These are phyloP conservation scores for Holtermannia corniformis DNA, from an alignment of 768 basidiomycete genomes.

Conservation along the genomic window DNA sequence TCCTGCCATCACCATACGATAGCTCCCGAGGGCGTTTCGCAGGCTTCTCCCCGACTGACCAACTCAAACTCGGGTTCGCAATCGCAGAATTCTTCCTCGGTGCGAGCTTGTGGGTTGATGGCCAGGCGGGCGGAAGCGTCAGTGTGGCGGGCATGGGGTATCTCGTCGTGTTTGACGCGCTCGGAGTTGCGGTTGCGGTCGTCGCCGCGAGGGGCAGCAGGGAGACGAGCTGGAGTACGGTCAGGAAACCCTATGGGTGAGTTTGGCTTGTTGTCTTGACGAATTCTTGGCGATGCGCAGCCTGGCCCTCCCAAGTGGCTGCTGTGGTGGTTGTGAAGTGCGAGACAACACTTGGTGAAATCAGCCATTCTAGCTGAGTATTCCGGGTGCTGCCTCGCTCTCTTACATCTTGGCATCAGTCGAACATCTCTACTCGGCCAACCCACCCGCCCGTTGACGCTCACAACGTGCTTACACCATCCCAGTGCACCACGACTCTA, in stretches of 20 bases:
- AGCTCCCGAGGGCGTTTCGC: slow-evolving; percentile 10
- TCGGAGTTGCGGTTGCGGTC: slow-evolving; percentile 58
- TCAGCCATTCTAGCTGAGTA: too few relatives aligned
- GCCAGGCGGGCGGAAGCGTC: slow-evolving; percentile 79
- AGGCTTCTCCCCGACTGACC: slow-evolving; percentile 14
- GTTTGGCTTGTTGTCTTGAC: slow-evolving; percentile 28
- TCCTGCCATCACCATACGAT: not conserved
- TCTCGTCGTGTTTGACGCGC: slow-evolving; percentile 88
- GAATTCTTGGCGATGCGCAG: too few relatives aligned
- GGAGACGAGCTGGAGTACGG: slow-evolving; percentile 30
- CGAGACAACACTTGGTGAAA: too few relatives aligned
- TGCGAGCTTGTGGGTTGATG: slow-evolving; percentile 65
- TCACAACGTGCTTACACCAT: slow-evolving; percentile 8
- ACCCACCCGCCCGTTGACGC: not conserved
- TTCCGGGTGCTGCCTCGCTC: too few relatives aligned
- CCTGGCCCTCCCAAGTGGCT: too few relatives aligned
- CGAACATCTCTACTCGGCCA: slow-evolving; percentile 31
- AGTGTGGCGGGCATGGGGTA: slow-evolving; percentile 87
- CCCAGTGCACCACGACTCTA: slow-evolving; percentile 26
- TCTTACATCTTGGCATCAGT: not conserved
- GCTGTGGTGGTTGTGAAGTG: too few relatives aligned
- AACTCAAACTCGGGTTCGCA: slow-evolving; percentile 28
- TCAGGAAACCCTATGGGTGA: slow-evolving; percentile 55
- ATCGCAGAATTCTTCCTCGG: slow-evolving; percentile 43
- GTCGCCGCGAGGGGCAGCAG: slow-evolving; percentile 27